Base-by-base conservation (phyloP, 345 rosid genomes). In the Aethionema arabicum region DNA sequence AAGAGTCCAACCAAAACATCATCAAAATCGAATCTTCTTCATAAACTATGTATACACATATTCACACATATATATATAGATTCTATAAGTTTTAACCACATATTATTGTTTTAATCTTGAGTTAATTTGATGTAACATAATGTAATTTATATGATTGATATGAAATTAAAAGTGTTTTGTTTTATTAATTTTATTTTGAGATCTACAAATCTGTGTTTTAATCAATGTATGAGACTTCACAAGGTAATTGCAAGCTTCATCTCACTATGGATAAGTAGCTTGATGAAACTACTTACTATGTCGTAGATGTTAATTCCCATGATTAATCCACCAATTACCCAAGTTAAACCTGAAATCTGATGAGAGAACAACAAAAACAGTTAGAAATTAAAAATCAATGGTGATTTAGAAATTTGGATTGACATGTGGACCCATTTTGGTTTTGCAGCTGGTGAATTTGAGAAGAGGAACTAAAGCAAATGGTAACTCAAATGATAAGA, bases 401-500 rank as follows among this genome's bases (percentile, higher is more conserved):
- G n/a, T 0, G 7, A n/a, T 9, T 50, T 52, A 7, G 6, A 21
- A 10, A 2, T 52, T 52, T 32, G 32, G 76, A 62, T 92, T 92
- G 43, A 70, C 90, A 14, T 77, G n/a, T 21, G 50, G 7, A 15
- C 95, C 95, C 99, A 92, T 92, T 84, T 85, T 92, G 70, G 77
- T 74, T 70, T 82, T 67, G 85, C 97, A 80, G 73, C 95, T 85
- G 40, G 97, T 92, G 76, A 92, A 92, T 64, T 92, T 92, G 70
- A 92, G 95, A 66, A 92, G 95, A 1, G 98, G 98, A 65, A 87
- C 78, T 16, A 92, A 77, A 16, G 97, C 90, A 40, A 92, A 92
- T 8, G 98, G 97, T 38, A 89, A 97, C 82, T 87, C 98, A 66
- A 92, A 92, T 10, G 98, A 89, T 52, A 92, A 77, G 72, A 89